Conservation (phyloP, 2,329 filamentous ascomycete species). For the Trichoderma sp. region DNA sequence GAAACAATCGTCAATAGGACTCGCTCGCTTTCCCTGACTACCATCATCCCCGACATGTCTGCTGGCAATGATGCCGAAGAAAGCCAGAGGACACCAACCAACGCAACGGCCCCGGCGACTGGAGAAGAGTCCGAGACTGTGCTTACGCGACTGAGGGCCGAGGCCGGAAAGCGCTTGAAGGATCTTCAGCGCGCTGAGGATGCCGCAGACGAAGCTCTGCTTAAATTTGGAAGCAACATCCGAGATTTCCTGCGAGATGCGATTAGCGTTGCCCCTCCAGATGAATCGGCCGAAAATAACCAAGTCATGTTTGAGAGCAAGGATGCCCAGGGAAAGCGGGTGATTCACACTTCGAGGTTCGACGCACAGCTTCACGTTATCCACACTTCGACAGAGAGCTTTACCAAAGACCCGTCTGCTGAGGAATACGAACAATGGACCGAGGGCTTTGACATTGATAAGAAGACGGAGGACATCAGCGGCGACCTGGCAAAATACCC, state of each 20-base stretch:
- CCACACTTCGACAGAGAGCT: conserved; percentile 80
- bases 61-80: conserved; percentile 39
- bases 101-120: conserved; percentile 42
- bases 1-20: conserved; percentile 73
- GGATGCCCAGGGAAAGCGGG: conserved; percentile 84
- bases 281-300: conserved; percentile 55
- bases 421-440: conserved; percentile 76
- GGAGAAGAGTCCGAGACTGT: conserved; percentile 62
- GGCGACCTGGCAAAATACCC: conserved; percentile 82
- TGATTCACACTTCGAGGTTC: conserved; percentile 92
- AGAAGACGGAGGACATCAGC: conserved; percentile 82
- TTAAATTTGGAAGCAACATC: conserved; percentile 89
- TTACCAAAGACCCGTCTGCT: conserved; percentile 78
- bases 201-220: conserved; percentile 90
- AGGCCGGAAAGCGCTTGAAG: conserved; percentile 81
- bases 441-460: conserved; percentile 75
- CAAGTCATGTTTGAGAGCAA: conserved; percentile 91
- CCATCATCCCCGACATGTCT: conserved; percentile 36
- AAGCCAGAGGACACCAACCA: conserved; percentile 54
- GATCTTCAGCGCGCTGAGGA: conserved; percentile 93
- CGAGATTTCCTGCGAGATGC: conserved; percentile 89
- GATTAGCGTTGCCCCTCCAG: conserved; percentile 80
- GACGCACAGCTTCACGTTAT: conserved; percentile 96
- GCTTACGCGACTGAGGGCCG: conserved; percentile 73
- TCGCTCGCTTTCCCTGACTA: conserved; percentile 69